Evolutionary conservation across 1,139 yeast species (phyloP).

Genomic region (Pichia sp.): DNA sequence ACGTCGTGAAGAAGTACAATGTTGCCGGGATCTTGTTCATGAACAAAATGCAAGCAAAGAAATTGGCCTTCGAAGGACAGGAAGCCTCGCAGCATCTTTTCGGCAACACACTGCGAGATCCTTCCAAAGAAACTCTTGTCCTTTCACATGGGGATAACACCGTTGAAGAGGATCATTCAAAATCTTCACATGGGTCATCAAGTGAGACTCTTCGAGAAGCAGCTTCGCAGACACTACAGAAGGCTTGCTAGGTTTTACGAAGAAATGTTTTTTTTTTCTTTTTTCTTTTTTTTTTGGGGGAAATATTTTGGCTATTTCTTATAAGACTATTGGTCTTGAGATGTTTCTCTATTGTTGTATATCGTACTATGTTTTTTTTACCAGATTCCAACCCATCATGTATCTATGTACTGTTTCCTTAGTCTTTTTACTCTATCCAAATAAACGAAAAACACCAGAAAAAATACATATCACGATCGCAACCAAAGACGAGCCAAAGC

Average conservation of each 20-base stretch:
- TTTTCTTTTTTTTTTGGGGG: neutral
- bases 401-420: neutral
- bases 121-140: neutral
- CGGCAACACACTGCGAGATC: neutral
- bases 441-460: too few species aligned
- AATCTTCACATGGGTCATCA: neutral
- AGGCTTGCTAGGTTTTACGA: neutral
- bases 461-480: neutral
- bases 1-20: constrained; percentile 4
- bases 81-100: neutral
- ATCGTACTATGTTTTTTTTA: too few species aligned
- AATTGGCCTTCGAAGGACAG: neutral
- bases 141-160: neutral
- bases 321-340: too few species aligned
- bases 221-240: neutral
- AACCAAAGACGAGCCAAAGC: neutral
- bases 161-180: neutral
- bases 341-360: too few species aligned
- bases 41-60: neutral
- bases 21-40: constrained; percentile 7
- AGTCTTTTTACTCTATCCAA: neutral
- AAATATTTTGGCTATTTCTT: too few species aligned
- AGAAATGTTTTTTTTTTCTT: neutral
- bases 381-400: too few species aligned
- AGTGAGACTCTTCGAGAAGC: neutral